Evolutionary conservation across 768 basidiomycete genomes (phyloP).

Genomic region (Baorangia bicolor): DNA sequence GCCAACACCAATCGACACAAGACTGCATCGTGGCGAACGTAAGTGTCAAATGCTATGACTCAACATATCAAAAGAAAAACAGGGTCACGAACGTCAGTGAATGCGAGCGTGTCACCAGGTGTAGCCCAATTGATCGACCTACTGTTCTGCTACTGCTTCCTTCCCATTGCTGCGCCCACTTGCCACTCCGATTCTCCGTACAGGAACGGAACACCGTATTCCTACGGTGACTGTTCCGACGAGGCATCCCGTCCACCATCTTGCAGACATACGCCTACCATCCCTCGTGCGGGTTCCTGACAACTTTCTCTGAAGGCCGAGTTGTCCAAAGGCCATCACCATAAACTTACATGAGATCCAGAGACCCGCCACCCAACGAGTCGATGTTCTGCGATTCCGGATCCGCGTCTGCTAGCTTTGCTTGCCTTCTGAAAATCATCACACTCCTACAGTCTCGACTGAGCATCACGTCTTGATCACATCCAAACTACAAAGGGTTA

Average conservation of each 20-base stretch:
- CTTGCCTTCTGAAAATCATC: background rate
- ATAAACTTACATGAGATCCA: background rate
- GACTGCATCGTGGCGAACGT: background rate
- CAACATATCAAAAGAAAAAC: background rate
- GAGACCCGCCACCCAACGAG: background rate
- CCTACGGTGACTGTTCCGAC: background rate
- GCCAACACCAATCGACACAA: background rate
- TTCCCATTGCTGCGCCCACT: background rate
- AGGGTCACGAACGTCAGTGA: background rate
- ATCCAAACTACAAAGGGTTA: background rate
- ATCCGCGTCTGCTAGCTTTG: background rate
- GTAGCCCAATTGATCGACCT: background rate
- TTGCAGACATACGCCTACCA: background rate
- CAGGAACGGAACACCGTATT: background rate
- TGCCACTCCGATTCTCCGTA: background rate
- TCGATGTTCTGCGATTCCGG: background rate
- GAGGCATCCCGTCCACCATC: too few relatives aligned
- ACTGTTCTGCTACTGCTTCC: background rate
- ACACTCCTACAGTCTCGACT: too few relatives aligned
- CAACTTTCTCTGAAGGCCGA: background rate
- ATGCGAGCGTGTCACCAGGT: background rate
- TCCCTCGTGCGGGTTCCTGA: background rate
- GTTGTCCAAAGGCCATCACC: background rate
- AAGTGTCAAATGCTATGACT: background rate
- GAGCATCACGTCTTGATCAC: background rate